These are phyloP conservation scores for Rhodotorula toruloides DNA, from an alignment of 768 basidiomycete genomes.

Conservation along the genomic window DNA sequence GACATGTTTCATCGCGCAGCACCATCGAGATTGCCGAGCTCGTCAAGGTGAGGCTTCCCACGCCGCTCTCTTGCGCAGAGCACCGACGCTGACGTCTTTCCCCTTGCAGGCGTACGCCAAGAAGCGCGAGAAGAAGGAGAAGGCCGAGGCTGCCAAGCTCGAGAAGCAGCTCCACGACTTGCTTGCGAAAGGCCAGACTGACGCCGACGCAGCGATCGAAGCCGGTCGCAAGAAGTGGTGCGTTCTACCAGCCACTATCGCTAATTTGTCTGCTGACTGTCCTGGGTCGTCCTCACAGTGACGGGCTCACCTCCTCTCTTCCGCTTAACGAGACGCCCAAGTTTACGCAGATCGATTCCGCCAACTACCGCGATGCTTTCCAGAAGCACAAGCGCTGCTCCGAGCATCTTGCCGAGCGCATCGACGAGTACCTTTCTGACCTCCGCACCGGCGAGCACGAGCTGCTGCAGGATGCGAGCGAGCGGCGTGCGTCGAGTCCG, in stretches of 20 bases:
- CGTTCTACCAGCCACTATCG: neutral
- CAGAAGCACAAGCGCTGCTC: neutral
- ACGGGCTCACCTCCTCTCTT: neutral
- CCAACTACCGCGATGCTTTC: neutral
- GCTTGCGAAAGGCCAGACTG: conserved; percentile 11
- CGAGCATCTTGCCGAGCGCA: neutral
- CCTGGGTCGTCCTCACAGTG: neutral
- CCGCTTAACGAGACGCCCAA: neutral
- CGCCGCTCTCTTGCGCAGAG: neutral
- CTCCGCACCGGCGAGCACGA: neutral
- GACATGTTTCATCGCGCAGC: no score
- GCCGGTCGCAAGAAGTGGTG: neutral
- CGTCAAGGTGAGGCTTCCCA: neutral
- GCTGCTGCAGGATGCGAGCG: conserved; percentile 3
- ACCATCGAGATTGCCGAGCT: neutral
- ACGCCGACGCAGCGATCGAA: neutral
- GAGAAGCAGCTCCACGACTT: conserved; percentile 28
- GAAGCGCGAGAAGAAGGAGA: conserved; percentile 4
- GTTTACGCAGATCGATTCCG: neutral
- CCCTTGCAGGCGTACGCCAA: neutral
- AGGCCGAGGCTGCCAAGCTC: neutral
- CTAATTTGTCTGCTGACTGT: no score
- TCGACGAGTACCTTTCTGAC: neutral
- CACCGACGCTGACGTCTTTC: neutral
- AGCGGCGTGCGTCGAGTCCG: conserved; percentile 1